These are phyloP conservation scores for Lasiosphaeria hispida DNA, from an alignment of 495 filamentous ascomycete species.

Conservation along the genomic window DNA sequence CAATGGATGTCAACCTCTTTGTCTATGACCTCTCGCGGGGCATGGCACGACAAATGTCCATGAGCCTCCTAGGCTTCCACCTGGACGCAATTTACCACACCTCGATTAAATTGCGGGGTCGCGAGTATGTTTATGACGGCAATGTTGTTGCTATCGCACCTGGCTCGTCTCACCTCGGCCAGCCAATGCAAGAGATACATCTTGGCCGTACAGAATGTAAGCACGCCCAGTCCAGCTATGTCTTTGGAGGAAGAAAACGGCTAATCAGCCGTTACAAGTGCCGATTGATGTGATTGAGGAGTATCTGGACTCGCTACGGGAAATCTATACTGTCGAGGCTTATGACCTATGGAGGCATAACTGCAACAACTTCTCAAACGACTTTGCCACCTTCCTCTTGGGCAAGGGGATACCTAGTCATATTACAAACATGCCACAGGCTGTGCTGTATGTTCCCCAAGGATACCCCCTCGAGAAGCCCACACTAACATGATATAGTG, in stretches of 20 bases:
- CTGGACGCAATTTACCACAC: constrained; percentile 93
- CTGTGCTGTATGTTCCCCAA: constrained; percentile 54
- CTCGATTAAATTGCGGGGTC: constrained; percentile 74
- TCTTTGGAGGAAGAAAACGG: background rate
- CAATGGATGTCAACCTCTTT: constrained; percentile 87
- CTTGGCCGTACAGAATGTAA: constrained; percentile 67
- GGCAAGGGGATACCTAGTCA: constrained; percentile 84
- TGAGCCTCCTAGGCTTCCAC: constrained; percentile 62
- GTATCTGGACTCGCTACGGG: constrained; percentile 79
- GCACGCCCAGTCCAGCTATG: background rate
- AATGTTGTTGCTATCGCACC: constrained; percentile 79
- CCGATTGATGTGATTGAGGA: constrained; percentile 83
- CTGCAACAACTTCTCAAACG: constrained; percentile 98
- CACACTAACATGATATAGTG: constrained; percentile 24
- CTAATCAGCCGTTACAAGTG: constrained; percentile 33
- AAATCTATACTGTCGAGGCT: constrained; percentile 82
- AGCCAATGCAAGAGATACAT: constrained; percentile 70
- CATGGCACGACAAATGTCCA: constrained; percentile 46
- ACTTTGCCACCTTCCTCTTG: constrained; percentile 86
- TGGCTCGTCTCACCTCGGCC: constrained; percentile 80
- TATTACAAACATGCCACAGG: constrained; percentile 83
- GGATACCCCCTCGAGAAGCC: background rate
- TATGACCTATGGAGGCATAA: constrained; percentile 87
- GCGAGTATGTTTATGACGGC: constrained; percentile 53
- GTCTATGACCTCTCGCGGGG: constrained; percentile 92